Evolutionary conservation across 768 basidiomycete genomes (phyloP).

Genomic region (Naganishia kalamii): DNA sequence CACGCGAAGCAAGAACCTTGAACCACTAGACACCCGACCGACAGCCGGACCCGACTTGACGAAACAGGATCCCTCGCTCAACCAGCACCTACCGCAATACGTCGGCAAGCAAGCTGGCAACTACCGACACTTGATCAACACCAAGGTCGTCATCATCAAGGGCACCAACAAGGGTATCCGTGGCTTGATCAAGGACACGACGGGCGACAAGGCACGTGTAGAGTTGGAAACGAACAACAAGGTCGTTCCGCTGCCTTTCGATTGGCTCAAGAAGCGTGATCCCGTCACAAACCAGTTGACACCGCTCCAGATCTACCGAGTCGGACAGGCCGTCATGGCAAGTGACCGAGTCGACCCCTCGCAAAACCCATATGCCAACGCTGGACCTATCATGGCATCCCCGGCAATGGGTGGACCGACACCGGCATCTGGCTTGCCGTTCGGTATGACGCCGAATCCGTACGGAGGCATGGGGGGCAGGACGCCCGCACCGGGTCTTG

Average conservation of each 20-base stretch:
- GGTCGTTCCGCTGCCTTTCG: slow-evolving; percentile 76
- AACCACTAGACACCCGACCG: slow-evolving; percentile 22
- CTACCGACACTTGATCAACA: slow-evolving; percentile 76
- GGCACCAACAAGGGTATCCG: slow-evolving; percentile 85
- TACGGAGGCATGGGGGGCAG: slow-evolving; percentile 46
- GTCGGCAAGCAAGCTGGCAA: slow-evolving; percentile 31
- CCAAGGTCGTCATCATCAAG: slow-evolving; percentile 69
- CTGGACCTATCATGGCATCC: not conserved
- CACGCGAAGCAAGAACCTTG: slow-evolving; percentile 50
- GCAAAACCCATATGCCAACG: slow-evolving; percentile 15
- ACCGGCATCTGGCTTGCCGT: slow-evolving; percentile 29
- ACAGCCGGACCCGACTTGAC: slow-evolving; percentile 67
- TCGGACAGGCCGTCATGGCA: slow-evolving; percentile 13
- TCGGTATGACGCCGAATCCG: slow-evolving; percentile 50
- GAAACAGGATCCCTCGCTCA: slow-evolving; percentile 80
- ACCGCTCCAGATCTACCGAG: not conserved
- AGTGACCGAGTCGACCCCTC: slow-evolving; percentile 20
- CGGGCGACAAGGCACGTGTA: slow-evolving; percentile 75
- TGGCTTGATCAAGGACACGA: slow-evolving; percentile 91
- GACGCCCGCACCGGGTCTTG: slow-evolving; percentile 27
- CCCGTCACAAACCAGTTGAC: not conserved
- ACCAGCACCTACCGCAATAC: slow-evolving; percentile 38
- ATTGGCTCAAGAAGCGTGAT: slow-evolving; percentile 63
- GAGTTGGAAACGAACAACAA: slow-evolving; percentile 87
- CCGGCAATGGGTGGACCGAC: slow-evolving; percentile 30